phyloP scores from a whole-genome alignment of 2,329 filamentous ascomycete species.

The Trichoderma breve region DNA sequence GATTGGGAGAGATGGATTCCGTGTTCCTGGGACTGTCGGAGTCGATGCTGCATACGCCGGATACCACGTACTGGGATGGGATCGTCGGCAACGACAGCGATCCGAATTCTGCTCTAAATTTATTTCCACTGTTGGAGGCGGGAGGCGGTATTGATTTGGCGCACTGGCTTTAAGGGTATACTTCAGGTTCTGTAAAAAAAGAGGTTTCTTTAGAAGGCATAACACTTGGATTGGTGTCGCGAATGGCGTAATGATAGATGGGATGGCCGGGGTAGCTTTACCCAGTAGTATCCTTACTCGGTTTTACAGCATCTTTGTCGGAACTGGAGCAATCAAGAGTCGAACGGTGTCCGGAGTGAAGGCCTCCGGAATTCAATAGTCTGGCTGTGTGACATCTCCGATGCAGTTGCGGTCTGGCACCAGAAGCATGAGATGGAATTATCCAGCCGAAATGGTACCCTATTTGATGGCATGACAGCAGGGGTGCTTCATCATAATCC shows the following conservation, averaged over 20 bases:
- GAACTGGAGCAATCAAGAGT: neutral
- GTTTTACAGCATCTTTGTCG: neutral
- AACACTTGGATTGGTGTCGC: neutral
- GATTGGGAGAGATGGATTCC: constrained; percentile 38
- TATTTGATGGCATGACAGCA: neutral
- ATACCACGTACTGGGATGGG: constrained; percentile 40
- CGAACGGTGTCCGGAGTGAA: neutral
- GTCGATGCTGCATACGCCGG: constrained; percentile 41
- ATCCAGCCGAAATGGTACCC: neutral
- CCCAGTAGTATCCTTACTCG: no score
- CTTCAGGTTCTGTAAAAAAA: neutral
- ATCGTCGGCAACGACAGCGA: constrained; percentile 42
- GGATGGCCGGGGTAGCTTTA: neutral
- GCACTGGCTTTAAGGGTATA: constrained; percentile 33
- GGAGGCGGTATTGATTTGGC: constrained; percentile 54
- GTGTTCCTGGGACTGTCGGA: constrained; percentile 40
- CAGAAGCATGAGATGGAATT: neutral
- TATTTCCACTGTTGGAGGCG: constrained; percentile 51
- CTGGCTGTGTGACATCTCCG: neutral
- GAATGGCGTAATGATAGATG: neutral
- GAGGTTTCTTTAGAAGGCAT: neutral
- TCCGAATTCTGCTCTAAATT: constrained; percentile 45
- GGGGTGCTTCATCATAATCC: neutral
- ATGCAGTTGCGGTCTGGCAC: neutral
- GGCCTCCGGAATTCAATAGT: neutral